Conservation (phyloP, 2,329 filamentous ascomycete species). For the Talaromyces atroroseus region DNA sequence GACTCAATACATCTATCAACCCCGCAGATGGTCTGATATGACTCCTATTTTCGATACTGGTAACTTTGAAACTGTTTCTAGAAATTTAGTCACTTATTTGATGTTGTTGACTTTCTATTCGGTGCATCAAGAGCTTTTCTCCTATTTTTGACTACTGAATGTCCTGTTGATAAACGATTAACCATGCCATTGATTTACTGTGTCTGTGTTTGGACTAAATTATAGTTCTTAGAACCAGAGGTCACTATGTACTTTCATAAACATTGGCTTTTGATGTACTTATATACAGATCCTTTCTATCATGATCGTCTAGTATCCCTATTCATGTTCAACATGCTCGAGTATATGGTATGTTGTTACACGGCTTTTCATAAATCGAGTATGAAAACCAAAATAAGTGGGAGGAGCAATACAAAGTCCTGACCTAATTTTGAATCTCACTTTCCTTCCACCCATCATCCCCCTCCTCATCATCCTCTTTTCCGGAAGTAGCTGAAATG, state of each 20-base stretch:
- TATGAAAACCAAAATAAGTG: not conserved
- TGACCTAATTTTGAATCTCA: constrained; percentile 55
- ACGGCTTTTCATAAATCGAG: not conserved
- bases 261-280: not conserved
- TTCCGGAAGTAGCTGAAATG: constrained; percentile 39
- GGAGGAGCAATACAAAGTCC: not conserved
- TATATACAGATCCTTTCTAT: not conserved
- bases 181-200: not conserved
- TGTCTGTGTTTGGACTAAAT: not conserved
- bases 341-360: too few relatives aligned
- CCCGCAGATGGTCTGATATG: not conserved
- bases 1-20: not conserved
- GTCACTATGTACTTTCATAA: not conserved
- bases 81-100: not conserved
- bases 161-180: not conserved
- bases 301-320: not conserved
- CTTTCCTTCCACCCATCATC: constrained; percentile 61
- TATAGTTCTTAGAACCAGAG: not conserved
- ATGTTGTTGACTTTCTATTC: not conserved
- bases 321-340: too few relatives aligned
- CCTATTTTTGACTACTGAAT: not conserved
- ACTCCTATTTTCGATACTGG: not conserved
- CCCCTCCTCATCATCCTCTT: constrained; percentile 36
- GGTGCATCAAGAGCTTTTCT: not conserved
- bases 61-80: not conserved